A percentile compares a stretch with the other conserved stretches of the same genome.
Conservation (phyloP, 75 land plant species). For the Chamaecyparis obtusa region DNA sequence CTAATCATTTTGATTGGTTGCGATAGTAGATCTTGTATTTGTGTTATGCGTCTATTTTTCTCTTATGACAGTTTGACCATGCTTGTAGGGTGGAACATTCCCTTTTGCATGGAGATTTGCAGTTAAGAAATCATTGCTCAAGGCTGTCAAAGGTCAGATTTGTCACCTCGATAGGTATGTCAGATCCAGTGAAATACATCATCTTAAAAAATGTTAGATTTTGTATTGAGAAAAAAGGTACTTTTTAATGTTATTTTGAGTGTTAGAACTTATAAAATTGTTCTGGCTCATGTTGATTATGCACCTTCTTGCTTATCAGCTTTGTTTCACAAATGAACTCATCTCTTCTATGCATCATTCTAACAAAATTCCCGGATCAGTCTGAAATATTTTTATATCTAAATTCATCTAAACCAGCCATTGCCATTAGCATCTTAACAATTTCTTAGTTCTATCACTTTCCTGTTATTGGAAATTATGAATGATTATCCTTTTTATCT, state of each 20-base stretch:
- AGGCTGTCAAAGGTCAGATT: conserved; percentile 16
- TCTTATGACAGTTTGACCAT: not conserved
- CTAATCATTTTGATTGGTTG: not conserved
- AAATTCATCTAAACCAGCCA: not conserved
- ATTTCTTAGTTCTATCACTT: not conserved
- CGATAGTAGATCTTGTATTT: not conserved
- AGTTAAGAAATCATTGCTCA: conserved; percentile 23
- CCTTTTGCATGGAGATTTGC: conserved; percentile 4
- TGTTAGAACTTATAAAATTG: not conserved
- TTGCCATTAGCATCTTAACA: not conserved
- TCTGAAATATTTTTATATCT: not conserved
- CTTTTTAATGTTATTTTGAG: not conserved
- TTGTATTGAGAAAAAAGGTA: not conserved
- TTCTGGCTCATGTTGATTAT: not conserved
- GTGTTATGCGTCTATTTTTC: not conserved
- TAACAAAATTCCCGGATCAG: not conserved
- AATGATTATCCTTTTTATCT: no score
- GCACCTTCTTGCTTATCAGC: not conserved
- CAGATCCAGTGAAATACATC: not conserved
- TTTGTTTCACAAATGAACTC: not conserved
- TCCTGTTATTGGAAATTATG: no score
- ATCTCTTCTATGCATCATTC: not conserved
- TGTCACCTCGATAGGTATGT: conserved; percentile 19
- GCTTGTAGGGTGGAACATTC: conserved; percentile 21
- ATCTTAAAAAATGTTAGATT: not conserved